Evolutionary conservation across 495 filamentous ascomycete species (phyloP), one percentile per base, ranked within the genome.

Genomic region (Chaetomium cochliodes): DNA sequence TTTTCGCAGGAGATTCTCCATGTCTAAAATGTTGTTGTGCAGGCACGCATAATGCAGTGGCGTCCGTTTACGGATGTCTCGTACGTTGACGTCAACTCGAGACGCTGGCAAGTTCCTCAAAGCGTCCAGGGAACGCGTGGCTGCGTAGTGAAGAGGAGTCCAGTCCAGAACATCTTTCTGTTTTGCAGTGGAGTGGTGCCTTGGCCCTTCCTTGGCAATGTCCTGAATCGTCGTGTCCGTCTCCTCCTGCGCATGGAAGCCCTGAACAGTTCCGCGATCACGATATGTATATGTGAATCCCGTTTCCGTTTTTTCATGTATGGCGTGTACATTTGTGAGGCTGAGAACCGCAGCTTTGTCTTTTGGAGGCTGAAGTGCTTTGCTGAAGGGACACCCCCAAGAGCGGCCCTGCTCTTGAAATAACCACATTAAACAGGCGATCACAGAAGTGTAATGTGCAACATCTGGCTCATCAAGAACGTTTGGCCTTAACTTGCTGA

Each of bases 31-130:
- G 25, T n/a, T 33, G 51, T 54, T 22, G 9, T 28, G 51, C 13
- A 25, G 51, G 26, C 26, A 54, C 13, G 51, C 51, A 30, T 54
- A 54, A 12, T 54, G 51, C 13, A 54, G 15, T 20, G 51, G 51
- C 13, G 26, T 54, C 26, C 26, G 51, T 12, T 26, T 13, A 33
- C 51, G 51, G 26, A 33, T 33, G 15, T 54, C 26, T 33, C 15
- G 51, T 16, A 15, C 51, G 18, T 54, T 54, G 26, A 54, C 51
- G 28, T 54, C 51, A 33, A 16, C 51, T 33, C 51, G 15, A 26
- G 0, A 5, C 5, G 1, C 7, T 33, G 33, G 26, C 50, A 54
- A 0, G 13, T 7, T 5, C 2, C 26, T 8, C 16, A 12, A 53
- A 3, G 12, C 23, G 0, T 26, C 11, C 2, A 5, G 9, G 25